phyloP scores from a whole-genome alignment of 495 filamentous ascomycete species.

The Aspergillus cavernicola region DNA sequence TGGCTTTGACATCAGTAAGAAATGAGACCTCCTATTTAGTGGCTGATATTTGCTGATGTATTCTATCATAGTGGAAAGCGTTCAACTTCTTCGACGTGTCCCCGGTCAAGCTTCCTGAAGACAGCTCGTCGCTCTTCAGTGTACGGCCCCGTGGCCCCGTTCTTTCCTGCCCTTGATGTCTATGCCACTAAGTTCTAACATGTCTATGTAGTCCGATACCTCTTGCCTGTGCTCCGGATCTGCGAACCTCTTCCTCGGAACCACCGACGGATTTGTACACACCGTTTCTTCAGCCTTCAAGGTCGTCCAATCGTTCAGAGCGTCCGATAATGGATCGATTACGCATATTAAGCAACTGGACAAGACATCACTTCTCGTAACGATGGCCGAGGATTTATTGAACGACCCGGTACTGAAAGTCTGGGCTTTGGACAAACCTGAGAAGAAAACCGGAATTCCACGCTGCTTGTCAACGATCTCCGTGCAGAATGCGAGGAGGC shows the following conservation, averaged over 20 bases:
- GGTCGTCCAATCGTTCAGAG: constrained; percentile 78
- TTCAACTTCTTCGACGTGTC: constrained; percentile 99
- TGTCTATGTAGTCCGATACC: constrained; percentile 52
- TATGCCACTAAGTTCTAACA: too few species aligned
- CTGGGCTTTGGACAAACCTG: constrained; percentile 90
- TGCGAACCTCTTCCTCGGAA: constrained; percentile 85
- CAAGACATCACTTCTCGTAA: constrained; percentile 80
- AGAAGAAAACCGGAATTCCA: constrained; percentile 88
- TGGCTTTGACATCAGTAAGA: constrained; percentile 49
- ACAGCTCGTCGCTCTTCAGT: constrained; percentile 58
- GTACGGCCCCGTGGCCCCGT: constrained; percentile 36
- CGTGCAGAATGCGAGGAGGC: constrained; percentile 87
- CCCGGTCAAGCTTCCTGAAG: constrained; percentile 74
- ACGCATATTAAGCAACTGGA: constrained; percentile 95
- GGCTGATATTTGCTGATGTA: constrained; percentile 6
- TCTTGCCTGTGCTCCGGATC: constrained; percentile 78
- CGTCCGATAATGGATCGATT: constrained; percentile 72
- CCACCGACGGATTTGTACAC: constrained; percentile 75
- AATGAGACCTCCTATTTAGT: neutral
- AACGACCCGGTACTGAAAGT: constrained; percentile 89
- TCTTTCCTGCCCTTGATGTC: too few species aligned
- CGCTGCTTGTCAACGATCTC: constrained; percentile 79
- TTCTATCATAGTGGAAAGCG: constrained; percentile 76
- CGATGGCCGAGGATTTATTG: constrained; percentile 79
- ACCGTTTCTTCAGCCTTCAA: constrained; percentile 86